A percentile compares a stretch with the other conserved stretches of the same genome.
These are phyloP conservation scores for Yamadazyma triangularis DNA, from an alignment of 1,139 yeast genomes.

Conservation along the genomic window DNA sequence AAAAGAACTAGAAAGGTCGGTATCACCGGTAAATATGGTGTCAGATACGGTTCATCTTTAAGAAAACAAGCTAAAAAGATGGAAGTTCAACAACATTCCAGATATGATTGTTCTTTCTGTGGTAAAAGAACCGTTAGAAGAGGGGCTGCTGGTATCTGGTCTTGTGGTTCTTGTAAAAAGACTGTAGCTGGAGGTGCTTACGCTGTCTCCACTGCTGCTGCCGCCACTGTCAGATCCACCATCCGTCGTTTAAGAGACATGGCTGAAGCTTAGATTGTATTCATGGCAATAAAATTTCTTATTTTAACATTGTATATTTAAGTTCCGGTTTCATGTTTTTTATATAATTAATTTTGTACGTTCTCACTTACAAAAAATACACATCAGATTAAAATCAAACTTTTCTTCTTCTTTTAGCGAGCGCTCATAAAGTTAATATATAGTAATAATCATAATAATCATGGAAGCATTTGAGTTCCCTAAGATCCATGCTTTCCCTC, in stretches of 20 bases:
- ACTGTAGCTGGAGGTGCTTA: constrained; percentile 99
- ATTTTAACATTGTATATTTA: constrained; percentile 13
- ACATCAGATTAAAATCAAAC: too few species aligned
- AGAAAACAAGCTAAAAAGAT: constrained; percentile 99
- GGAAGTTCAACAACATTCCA: constrained; percentile 98
- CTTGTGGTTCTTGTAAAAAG: constrained; percentile 90
- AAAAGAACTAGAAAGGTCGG: constrained; percentile 99
- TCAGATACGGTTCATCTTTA: constrained; percentile 99
- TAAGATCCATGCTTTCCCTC: constrained; percentile 81
- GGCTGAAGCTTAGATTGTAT: constrained; percentile 94
- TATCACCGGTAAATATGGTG: constrained; percentile 99
- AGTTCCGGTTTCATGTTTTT: constrained; percentile 11
- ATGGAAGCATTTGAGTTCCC: constrained; percentile 44
- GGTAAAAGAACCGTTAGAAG: constrained; percentile 99
- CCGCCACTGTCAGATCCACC: constrained; percentile 99
- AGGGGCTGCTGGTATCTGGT: constrained; percentile 99
- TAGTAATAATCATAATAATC: too few species aligned
- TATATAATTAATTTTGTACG: too few species aligned
- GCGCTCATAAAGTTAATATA: too few species aligned
- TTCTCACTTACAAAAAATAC: too few species aligned
- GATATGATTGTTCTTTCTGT: constrained; percentile 99
- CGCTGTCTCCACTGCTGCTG: constrained; percentile 98
- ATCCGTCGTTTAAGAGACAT: constrained; percentile 99
- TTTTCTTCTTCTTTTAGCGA: too few species aligned
- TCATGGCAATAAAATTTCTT: constrained; percentile 3